Evolutionary conservation across 805 yeast species (phyloP).

Genomic region (Yamadazyma takamatsuzukensis): DNA sequence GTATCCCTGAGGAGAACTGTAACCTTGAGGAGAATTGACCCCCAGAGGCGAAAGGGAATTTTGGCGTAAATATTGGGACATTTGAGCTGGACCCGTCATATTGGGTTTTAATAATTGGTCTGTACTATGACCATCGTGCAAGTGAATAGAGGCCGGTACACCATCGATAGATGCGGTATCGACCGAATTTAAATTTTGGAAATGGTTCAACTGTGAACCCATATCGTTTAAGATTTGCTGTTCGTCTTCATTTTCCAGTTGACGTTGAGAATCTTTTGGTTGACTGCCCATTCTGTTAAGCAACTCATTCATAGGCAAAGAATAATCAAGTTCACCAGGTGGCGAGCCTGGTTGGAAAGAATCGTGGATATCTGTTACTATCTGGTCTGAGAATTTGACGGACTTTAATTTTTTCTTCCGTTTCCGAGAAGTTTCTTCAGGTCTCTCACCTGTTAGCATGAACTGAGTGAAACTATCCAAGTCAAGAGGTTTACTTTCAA

Average conservation of each 20-base stretch:
- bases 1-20: conserved; percentile 1
- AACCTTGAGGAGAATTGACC: background rate
- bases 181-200: conserved; percentile 66
- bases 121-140: conserved; percentile 12
- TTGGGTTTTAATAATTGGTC: conserved; percentile 33
- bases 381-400: conserved; percentile 71
- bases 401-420: conserved; percentile 45
- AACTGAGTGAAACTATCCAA: conserved; percentile 83
- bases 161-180: conserved; percentile 76
- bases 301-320: conserved; percentile 77
- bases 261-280: conserved; percentile 11
- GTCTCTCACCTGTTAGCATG: conserved; percentile 76
- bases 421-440: conserved; percentile 38
- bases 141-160: conserved; percentile 54
- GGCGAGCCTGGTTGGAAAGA: conserved; percentile 17
- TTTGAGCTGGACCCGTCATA: conserved; percentile 45
- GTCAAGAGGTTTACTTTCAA: conserved; percentile 49
- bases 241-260: conserved; percentile 52
- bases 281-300: conserved; percentile 36
- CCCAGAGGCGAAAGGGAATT: conserved; percentile 2
- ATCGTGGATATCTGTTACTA: conserved; percentile 44
- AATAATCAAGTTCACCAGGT: conserved; percentile 45
- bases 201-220: conserved; percentile 68
- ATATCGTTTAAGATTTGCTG: conserved; percentile 69
- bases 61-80: conserved; percentile 23